Conservation (phyloP, 306 rosid genomes). For the Bauhinia variegata region DNA sequence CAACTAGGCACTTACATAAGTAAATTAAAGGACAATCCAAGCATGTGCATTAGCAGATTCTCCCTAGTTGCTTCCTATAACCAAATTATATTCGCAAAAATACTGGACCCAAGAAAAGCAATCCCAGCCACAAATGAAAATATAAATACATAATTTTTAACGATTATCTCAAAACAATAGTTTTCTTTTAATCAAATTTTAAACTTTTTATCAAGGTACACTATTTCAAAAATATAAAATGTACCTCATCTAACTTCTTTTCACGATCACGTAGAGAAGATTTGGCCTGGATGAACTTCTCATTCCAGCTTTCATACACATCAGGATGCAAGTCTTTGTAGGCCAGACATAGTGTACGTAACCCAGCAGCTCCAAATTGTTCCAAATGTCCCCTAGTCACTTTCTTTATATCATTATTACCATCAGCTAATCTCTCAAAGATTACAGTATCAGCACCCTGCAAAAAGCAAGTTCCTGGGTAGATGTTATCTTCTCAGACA, state of each 20-base stretch:
- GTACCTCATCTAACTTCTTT: slow-evolving; percentile 95
- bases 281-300: slow-evolving; percentile 90
- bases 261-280: slow-evolving; percentile 92
- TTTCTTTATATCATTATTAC: slow-evolving; percentile 59
- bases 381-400: slow-evolving; percentile 69
- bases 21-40: not conserved
- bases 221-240: slow-evolving; percentile 20
- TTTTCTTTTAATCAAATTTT: slow-evolving; percentile 7
- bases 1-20: not conserved
- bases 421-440: slow-evolving; percentile 76
- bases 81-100: not conserved
- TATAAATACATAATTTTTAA: not conserved
- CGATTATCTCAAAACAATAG: slow-evolving; percentile 18
- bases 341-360: slow-evolving; percentile 94
- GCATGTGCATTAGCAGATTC: slow-evolving; percentile 13
- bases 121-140: not conserved
- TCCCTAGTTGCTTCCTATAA: slow-evolving; percentile 73
- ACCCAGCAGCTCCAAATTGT: slow-evolving; percentile 79
- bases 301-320: slow-evolving; percentile 91
- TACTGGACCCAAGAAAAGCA: not conserved
- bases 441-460: slow-evolving; percentile 97
- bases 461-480: slow-evolving; percentile 42
- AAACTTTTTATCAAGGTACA: not conserved
- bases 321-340: slow-evolving; percentile 77
- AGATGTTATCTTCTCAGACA: slow-evolving; percentile 40